Evolutionary conservation across 441 rosid genomes (phyloP), one percentile per base, ranked within the genome.

Genomic region (Brassica hybrid): DNA sequence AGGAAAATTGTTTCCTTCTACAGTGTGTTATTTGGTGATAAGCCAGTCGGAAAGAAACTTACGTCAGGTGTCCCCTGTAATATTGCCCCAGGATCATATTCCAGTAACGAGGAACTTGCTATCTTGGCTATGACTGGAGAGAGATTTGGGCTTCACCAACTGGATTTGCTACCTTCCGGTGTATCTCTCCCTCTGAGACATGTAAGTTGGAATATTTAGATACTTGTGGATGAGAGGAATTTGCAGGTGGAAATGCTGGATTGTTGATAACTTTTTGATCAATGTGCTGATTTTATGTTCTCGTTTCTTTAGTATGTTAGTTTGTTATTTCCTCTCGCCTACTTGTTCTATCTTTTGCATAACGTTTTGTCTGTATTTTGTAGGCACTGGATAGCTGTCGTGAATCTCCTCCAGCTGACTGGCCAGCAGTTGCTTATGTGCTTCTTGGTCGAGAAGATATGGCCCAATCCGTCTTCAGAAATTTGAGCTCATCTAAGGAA

Each of bases 81-180:
- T 77, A 75, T 92, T 79, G 91, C 97, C 54, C 30, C 72, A 16
- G 99, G 99, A 67, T 94, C 98, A 71, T 89, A 82, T 81, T 75
- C 88, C 83, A 85, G 85, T 48, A 79, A 75, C 71, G 99, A 92
- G 88, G 97, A 96, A 83, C 91, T 92, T 43, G 82, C 94, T 19
- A 85, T 96, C 77, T 84, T 96, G 86, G 97, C 97, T 78, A 94
- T 96, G 99, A 96, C 87, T 48, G 99, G 98, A 72, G 99, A 96
- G 84, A 92, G 82, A 83, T 96, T 96, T 88, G 98, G 99, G 74
- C 87, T 90, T 72, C 92, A 87, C 67, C 97, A 94, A 73, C 88
- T 96, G 69, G 98, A 96, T 86, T 81, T 84, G 71, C 84, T 96
- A 82, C 97, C 99, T 78, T 81, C 87, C 70, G 99, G 99, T 52